Conservation (phyloP, 306 rosid genomes). For the Pterocarpus macrocarpus region DNA sequence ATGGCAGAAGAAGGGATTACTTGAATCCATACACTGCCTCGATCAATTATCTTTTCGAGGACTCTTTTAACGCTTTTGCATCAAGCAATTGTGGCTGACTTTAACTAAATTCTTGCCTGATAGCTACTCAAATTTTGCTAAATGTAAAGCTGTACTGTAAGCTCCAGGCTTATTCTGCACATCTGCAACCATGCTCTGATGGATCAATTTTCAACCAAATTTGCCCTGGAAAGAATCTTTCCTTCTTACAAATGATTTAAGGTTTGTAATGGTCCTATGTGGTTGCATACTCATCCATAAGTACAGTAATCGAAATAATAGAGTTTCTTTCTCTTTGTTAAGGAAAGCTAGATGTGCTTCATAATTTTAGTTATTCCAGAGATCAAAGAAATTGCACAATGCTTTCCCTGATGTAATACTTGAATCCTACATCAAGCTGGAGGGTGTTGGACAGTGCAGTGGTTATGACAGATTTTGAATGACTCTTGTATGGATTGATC, state of each 20-base stretch:
- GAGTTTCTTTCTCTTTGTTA: conserved; percentile 1
- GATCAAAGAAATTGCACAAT: not conserved
- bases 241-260: not conserved
- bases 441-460: no score
- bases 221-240: not conserved
- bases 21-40: conserved; percentile 57
- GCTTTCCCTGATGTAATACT: not conserved
- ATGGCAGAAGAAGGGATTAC: conserved; percentile 70
- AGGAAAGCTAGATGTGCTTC: conserved; percentile 1
- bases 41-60: conserved; percentile 52
- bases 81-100: conserved; percentile 51
- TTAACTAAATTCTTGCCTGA: conserved; percentile 40
- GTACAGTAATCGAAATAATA: conserved; percentile 25
- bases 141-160: conserved; percentile 34
- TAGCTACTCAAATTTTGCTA: conserved; percentile 33
- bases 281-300: conserved; percentile 18
- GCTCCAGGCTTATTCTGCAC: not conserved
- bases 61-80: conserved; percentile 39
- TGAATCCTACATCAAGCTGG: no score
- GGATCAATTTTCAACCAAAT: conserved; percentile 11
- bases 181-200: conserved; percentile 33
- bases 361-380: not conserved
- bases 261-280: conserved; percentile 12
- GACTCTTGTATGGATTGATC: conserved; percentile 14
- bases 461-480: conserved; percentile 12